A percentile compares a stretch with the other conserved stretches of the same genome.
Conservation (phyloP, 2,329 filamentous ascomycete species). For the Triangularia verruculosa region DNA sequence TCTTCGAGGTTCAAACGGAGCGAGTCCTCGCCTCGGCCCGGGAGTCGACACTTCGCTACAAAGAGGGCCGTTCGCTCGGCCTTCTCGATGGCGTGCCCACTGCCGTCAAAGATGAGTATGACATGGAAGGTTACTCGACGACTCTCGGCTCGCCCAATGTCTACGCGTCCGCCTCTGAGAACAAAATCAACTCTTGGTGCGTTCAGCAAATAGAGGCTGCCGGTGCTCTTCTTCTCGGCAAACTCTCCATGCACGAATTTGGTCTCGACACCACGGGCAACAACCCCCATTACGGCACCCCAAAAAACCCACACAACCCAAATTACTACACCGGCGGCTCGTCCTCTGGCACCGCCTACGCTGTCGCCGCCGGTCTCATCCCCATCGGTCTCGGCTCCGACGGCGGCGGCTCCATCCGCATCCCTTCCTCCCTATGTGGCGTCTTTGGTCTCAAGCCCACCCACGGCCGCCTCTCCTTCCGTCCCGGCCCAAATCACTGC, state of each 20-base stretch:
- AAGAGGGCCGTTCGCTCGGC: constrained; percentile 56
- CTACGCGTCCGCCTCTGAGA: constrained; percentile 48
- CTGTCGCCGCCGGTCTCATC: constrained; percentile 65
- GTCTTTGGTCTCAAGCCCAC: constrained; percentile 72
- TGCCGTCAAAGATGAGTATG: constrained; percentile 73
- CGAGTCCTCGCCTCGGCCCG: constrained; percentile 42
- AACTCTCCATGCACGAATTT: constrained; percentile 73
- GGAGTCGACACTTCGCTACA: constrained; percentile 45
- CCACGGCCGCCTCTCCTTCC: constrained; percentile 62
- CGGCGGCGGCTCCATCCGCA: constrained; percentile 70
- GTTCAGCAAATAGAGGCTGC: constrained; percentile 67
- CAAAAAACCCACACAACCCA: constrained; percentile 70
- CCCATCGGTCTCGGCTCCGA: constrained; percentile 71
- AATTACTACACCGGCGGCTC: constrained; percentile 75
- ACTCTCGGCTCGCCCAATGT: constrained; percentile 61
- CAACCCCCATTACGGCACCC: constrained; percentile 70
- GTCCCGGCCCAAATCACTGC: constrained; percentile 57
- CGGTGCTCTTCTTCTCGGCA: constrained; percentile 69
- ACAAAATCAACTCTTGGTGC: constrained; percentile 57
- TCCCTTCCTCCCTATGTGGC: constrained; percentile 70
- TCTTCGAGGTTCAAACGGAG: constrained; percentile 43
- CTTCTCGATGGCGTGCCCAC: constrained; percentile 71
- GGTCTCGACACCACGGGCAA: constrained; percentile 74
- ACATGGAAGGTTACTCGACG: constrained; percentile 69
- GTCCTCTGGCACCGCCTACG: constrained; percentile 70